phyloP scores from a whole-genome alignment of 2,329 filamentous ascomycete genomes.

The Cordyceps fumosorosea region DNA sequence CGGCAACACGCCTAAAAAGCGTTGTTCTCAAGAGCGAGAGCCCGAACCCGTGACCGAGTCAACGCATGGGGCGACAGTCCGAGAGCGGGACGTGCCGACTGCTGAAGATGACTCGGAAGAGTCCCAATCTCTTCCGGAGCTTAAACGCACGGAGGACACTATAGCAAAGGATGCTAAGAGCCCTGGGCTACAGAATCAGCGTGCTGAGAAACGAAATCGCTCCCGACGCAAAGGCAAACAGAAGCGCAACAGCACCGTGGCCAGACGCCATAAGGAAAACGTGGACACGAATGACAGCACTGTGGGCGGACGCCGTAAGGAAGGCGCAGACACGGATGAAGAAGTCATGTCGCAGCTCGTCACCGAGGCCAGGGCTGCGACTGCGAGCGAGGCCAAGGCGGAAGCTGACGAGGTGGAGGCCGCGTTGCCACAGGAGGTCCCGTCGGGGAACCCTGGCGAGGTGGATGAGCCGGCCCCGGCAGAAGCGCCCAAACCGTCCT shows the following conservation, averaged over 20 bases:
- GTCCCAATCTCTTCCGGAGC: constrained; percentile 7
- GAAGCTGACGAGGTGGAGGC: constrained; percentile 16
- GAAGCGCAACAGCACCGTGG: neutral
- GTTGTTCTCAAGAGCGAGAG: neutral
- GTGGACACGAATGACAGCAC: constrained; percentile 30
- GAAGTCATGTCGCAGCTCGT: constrained; percentile 36
- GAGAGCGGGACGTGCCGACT: neutral
- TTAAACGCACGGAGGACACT: neutral
- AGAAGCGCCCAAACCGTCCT: constrained; percentile 13
- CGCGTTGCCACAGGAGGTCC: constrained; percentile 20
- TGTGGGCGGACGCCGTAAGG: constrained; percentile 5
- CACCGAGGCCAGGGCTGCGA: constrained; percentile 33
- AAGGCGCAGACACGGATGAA: constrained; percentile 32
- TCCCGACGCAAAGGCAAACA: neutral
- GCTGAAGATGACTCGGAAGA: constrained; percentile 1
- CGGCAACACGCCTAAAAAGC: constrained; percentile 4
- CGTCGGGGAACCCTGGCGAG: neutral
- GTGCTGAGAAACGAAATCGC: constrained; percentile 1
- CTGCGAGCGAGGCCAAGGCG: constrained; percentile 25
- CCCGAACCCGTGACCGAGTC: neutral
- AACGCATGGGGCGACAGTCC: neutral
- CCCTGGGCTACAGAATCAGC: neutral
- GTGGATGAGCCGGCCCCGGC: constrained; percentile 2
- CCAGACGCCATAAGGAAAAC: constrained; percentile 16
- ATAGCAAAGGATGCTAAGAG: neutral